Conservation (phyloP, 176 grass and related monocot species). For the Metroxylon sagu region DNA sequence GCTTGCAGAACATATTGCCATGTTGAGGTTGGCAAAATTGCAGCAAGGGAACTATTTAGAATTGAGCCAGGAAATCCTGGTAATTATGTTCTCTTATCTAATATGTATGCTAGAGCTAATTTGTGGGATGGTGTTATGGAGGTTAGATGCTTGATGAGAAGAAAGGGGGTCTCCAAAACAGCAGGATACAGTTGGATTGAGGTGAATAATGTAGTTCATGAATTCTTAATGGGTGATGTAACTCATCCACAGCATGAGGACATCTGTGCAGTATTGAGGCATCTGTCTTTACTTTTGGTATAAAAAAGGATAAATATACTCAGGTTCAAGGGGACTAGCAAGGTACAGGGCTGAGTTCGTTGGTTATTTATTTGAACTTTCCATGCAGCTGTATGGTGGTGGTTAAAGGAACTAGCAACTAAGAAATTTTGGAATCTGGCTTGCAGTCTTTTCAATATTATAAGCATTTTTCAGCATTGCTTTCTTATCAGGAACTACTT, state of each 20-base stretch:
- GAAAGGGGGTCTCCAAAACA: slow-evolving; percentile 29
- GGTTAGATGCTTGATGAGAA: slow-evolving; percentile 34
- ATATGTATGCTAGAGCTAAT: slow-evolving; percentile 34
- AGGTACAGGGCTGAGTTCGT: too few species aligned
- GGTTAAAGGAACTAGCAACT: too few species aligned
- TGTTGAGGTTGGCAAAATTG: slow-evolving; percentile 27
- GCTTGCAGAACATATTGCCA: slow-evolving; percentile 49
- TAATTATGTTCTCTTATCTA: slow-evolving; percentile 56
- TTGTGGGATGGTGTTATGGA: slow-evolving; percentile 40
- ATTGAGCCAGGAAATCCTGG: slow-evolving; percentile 53
- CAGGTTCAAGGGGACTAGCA: too few species aligned
- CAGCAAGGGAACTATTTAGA: slow-evolving; percentile 32
- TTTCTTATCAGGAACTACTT: too few species aligned
- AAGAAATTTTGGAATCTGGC: too few species aligned
- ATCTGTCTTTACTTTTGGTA: slow-evolving; percentile 29
- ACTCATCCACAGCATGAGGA: slow-evolving; percentile 25
- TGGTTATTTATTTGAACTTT: too few species aligned
- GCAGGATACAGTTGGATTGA: slow-evolving; percentile 58
- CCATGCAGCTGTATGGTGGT: too few species aligned
- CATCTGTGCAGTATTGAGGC: slow-evolving; percentile 29
- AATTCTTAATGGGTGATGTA: slow-evolving; percentile 28
- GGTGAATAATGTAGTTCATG: slow-evolving; percentile 25
- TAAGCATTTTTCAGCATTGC: too few species aligned
- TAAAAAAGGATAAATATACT: background rate
- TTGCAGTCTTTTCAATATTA: too few species aligned